A percentile compares a stretch with the other conserved stretches of the same genome.
These are phyloP conservation scores for Fusarium secorum DNA, from an alignment of 2,329 filamentous ascomycete genomes.

Conservation along the genomic window DNA sequence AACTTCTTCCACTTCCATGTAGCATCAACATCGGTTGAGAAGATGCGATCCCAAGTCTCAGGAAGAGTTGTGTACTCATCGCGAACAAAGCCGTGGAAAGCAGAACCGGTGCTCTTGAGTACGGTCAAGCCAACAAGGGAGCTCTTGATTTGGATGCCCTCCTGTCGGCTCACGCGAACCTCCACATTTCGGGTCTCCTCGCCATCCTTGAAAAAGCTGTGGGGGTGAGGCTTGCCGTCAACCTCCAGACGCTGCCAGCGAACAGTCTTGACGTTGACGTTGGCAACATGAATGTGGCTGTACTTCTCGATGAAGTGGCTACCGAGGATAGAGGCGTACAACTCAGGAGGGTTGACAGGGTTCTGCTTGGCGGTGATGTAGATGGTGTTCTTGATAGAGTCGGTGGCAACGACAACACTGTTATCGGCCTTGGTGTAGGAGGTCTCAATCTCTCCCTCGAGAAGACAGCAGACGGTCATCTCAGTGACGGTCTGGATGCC, in stretches of 20 bases:
- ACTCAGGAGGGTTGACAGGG: slow-evolving; percentile 90
- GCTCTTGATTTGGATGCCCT: slow-evolving; percentile 78
- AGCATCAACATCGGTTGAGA: slow-evolving; percentile 91
- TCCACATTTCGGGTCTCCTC: slow-evolving; percentile 87
- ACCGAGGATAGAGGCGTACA: slow-evolving; percentile 85
- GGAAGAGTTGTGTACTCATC: slow-evolving; percentile 92
- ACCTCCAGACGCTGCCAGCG: slow-evolving; percentile 90
- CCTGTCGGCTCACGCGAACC: slow-evolving; percentile 70
- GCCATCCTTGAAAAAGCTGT: slow-evolving; percentile 92
- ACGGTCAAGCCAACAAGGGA: slow-evolving; percentile 84
- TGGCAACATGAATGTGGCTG: slow-evolving; percentile 83
- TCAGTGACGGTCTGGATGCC: slow-evolving; percentile 87
- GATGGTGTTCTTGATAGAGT: slow-evolving; percentile 97
- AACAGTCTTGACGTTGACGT: slow-evolving; percentile 83
- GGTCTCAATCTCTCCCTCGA: slow-evolving; percentile 89
- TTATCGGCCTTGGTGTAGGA: slow-evolving; percentile 96
- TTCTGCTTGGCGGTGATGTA: slow-evolving; percentile 96
- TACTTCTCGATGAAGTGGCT: slow-evolving; percentile 91
- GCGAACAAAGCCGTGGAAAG: slow-evolving; percentile 92
- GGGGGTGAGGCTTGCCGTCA: slow-evolving; percentile 89
- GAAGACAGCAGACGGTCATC: slow-evolving; percentile 91
- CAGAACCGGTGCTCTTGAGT: slow-evolving; percentile 94
- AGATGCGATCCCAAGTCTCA: slow-evolving; percentile 93
- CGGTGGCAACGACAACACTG: slow-evolving; percentile 92
- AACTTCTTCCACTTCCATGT: slow-evolving; percentile 87